These are phyloP conservation scores for Ophiostoma sp. DNA, from an alignment of 2,329 filamentous ascomycete species.

Conservation along the genomic window DNA sequence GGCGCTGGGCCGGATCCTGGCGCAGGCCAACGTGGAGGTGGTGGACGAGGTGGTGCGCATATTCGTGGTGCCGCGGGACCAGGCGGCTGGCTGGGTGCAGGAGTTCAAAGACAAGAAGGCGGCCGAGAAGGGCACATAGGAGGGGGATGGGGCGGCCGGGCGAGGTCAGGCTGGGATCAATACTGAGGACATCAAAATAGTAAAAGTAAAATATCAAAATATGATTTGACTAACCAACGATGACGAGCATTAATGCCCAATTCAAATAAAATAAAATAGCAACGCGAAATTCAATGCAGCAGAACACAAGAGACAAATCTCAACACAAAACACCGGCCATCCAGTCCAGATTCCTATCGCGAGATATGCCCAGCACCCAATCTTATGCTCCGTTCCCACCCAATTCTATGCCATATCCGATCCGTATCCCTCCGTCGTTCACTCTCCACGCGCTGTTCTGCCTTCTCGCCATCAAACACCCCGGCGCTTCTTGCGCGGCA, in stretches of 20 bases:
- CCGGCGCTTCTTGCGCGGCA: slow-evolving; percentile 17
- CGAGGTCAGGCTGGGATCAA: too few relatives aligned
- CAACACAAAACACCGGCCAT: neutral
- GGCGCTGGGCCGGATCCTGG: slow-evolving; percentile 66
- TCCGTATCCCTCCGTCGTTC: neutral
- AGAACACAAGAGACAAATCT: neutral
- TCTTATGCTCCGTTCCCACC: neutral
- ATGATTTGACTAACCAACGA: neutral
- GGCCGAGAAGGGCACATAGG: slow-evolving; percentile 38
- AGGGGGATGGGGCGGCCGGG: too few relatives aligned
- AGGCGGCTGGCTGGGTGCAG: slow-evolving; percentile 69
- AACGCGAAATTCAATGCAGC: neutral
- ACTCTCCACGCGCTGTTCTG: too few relatives aligned
- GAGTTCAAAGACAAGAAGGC: slow-evolving; percentile 76
- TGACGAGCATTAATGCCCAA: neutral
- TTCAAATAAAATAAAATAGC: neutral
- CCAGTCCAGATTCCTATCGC: slow-evolving; percentile 9
- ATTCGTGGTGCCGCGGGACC: slow-evolving; percentile 69
- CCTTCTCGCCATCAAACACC: neutral
- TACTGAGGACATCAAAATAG: too few relatives aligned
- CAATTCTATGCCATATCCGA: neutral
- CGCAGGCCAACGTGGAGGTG: slow-evolving; percentile 70
- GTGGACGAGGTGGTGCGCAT: slow-evolving; percentile 80
- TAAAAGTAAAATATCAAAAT: neutral
- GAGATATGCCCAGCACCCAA: neutral